A percentile compares a stretch with the other conserved stretches of the same genome.
These are phyloP conservation scores for Penicillium sp. DNA, from an alignment of 2,329 filamentous ascomycete species.

Conservation along the genomic window DNA sequence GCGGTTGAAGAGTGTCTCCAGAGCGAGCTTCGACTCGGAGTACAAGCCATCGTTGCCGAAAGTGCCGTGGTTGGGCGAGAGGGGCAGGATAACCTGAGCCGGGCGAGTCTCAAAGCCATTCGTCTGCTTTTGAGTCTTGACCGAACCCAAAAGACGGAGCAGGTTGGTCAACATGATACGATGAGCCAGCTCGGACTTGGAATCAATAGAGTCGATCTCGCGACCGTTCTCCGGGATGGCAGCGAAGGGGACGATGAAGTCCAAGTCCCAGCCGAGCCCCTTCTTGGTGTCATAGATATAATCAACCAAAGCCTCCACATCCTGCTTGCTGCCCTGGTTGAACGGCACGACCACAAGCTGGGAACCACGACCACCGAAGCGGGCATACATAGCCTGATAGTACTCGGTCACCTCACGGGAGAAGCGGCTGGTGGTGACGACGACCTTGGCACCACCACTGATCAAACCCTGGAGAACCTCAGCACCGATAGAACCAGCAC, in stretches of 20 bases:
- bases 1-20: constrained; percentile 96
- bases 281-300: constrained; percentile 98
- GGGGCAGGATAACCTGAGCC: constrained; percentile 89
- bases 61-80: constrained; percentile 97
- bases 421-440: constrained; percentile 95
- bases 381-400: constrained; percentile 97
- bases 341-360: constrained; percentile 98
- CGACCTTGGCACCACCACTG: constrained; percentile 91
- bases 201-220: constrained; percentile 94
- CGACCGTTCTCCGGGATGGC: constrained; percentile 97
- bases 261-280: constrained; percentile 95
- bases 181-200: constrained; percentile 94
- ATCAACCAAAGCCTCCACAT: constrained; percentile 86
- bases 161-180: constrained; percentile 99
- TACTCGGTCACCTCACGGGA: constrained; percentile 98
- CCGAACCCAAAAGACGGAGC: constrained; percentile 78
- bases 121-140: constrained; percentile 86
- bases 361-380: constrained; percentile 87
- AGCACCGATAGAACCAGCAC: constrained; percentile 94
- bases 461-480: constrained; percentile 95
- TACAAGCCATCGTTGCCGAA: constrained; percentile 98
- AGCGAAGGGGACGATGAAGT: constrained; percentile 93
- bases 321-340: constrained; percentile 98
- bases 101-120: constrained; percentile 91
- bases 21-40: constrained; percentile 93